Conservation (phyloP, 73 alveolate genomes). For the Urostyla sp. region DNA sequence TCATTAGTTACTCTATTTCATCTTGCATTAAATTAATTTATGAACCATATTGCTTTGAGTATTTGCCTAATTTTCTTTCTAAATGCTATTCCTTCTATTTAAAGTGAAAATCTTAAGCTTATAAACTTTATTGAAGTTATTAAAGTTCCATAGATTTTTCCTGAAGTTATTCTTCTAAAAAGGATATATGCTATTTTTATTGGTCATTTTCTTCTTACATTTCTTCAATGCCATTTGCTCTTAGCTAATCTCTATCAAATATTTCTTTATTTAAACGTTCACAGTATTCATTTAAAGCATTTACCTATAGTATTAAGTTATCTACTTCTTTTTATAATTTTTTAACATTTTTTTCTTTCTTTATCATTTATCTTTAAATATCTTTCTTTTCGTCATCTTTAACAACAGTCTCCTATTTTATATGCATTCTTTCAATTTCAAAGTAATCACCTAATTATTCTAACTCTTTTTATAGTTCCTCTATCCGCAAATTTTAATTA, state of each 20-base stretch:
- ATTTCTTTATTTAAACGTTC: neutral
- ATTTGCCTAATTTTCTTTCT: slow-evolving; percentile 16
- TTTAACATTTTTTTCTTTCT: neutral
- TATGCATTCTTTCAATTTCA: slow-evolving; percentile 33
- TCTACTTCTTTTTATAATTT: neutral
- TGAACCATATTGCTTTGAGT: slow-evolving; percentile 2
- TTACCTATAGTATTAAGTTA: neutral
- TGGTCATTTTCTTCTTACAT: too few species aligned
- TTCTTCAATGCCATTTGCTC: neutral
- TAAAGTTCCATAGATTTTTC: neutral
- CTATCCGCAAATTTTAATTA: slow-evolving; percentile 13
- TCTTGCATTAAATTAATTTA: neutral
- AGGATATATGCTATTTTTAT: too few species aligned
- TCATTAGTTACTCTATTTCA: slow-evolving; percentile 11
- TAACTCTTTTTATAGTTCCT: slow-evolving; percentile 16
- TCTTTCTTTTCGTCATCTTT: neutral
- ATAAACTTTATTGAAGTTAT: neutral
- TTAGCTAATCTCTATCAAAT: neutral
- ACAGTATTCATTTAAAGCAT: neutral
- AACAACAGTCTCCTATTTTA: neutral
- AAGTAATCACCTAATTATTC: slow-evolving; percentile 5
- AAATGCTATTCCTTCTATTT: slow-evolving; percentile 8
- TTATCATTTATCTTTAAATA: neutral
- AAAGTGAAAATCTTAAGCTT: neutral
- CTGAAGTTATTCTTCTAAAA: neutral